phyloP scores from a whole-genome alignment of 1,139 yeast species.

The Geotrichum klebahnii region DNA sequence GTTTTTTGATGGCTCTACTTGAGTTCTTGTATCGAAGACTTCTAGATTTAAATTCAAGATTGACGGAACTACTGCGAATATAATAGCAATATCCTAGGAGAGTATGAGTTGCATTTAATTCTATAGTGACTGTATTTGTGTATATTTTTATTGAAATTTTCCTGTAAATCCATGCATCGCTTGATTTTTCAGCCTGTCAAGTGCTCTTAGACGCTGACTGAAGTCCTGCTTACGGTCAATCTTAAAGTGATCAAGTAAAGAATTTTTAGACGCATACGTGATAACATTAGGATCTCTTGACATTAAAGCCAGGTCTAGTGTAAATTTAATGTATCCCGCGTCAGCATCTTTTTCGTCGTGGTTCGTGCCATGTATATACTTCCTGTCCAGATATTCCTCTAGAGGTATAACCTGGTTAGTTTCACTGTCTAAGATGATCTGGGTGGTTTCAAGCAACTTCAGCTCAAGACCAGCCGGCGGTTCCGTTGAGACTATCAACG shows the following conservation, averaged over 20 bases:
- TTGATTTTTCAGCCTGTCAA: constrained; percentile 9
- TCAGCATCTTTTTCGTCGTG: not conserved
- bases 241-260: constrained; percentile 10
- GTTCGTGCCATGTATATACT: too few species aligned
- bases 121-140: too few species aligned
- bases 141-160: too few species aligned
- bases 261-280: constrained; percentile 1
- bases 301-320: constrained; percentile 12
- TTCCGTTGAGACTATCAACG: not conserved
- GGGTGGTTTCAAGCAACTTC: constrained; percentile 7
- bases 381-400: constrained; percentile 1
- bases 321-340: constrained; percentile 9
- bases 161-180: constrained; percentile 18
- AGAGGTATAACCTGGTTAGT: constrained; percentile 6
- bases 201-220: constrained; percentile 1
- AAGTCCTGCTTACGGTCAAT: constrained; percentile 7
- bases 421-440: constrained; percentile 5
- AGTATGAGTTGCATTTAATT: too few species aligned
- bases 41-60: too few species aligned
- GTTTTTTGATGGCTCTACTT: too few species aligned
- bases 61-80: too few species aligned
- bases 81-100: too few species aligned
- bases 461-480: constrained; percentile 10
- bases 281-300: constrained; percentile 19
- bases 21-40: too few species aligned